These are phyloP conservation scores for Fraxinus latifolia DNA, from an alignment of 305 asterid species.

Conservation along the genomic window DNA sequence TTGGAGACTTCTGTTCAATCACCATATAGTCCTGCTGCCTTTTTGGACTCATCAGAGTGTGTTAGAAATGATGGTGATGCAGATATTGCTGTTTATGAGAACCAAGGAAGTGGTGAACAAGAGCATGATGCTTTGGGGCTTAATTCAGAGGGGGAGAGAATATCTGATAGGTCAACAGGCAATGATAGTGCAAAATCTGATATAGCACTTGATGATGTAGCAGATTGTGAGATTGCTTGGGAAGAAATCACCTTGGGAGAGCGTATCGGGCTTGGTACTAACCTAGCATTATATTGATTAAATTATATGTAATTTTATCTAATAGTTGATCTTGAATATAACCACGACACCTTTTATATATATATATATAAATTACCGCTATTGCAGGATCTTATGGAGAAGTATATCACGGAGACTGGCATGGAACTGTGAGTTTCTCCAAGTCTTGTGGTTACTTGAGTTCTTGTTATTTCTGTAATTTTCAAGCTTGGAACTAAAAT, in stretches of 20 bases:
- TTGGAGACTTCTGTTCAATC: slow-evolving; percentile 49
- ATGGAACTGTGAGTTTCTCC: slow-evolving; percentile 86
- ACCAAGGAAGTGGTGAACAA: slow-evolving; percentile 45
- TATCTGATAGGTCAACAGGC: slow-evolving; percentile 72
- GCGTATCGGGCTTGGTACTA: slow-evolving; percentile 97
- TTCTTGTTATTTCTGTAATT: slow-evolving; percentile 9
- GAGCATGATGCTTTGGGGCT: slow-evolving; percentile 47
- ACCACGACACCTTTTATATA: not conserved
- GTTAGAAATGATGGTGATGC: slow-evolving; percentile 53
- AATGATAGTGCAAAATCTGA: slow-evolving; percentile 78
- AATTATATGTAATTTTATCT: slow-evolving; percentile 21
- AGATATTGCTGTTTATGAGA: slow-evolving; percentile 41
- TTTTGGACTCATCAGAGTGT: slow-evolving; percentile 32
- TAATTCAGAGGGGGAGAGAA: slow-evolving; percentile 71
- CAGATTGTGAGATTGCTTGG: slow-evolving; percentile 94
- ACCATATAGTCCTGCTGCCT: slow-evolving; percentile 41
- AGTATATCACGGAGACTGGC: slow-evolving; percentile 98
- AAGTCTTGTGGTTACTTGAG: slow-evolving; percentile 20
- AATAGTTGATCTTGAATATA: slow-evolving; percentile 13
- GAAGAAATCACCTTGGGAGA: slow-evolving; percentile 95
- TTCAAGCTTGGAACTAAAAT: not conserved
- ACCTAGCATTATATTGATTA: slow-evolving; percentile 25
- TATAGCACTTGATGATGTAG: slow-evolving; percentile 71
- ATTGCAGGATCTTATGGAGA: slow-evolving; percentile 91
- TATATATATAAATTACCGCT: slow-evolving; percentile 7